phyloP scores from a whole-genome alignment of 371 early-diverging fungal genomes.

The Thermomucor indicae-seudaticae region DNA sequence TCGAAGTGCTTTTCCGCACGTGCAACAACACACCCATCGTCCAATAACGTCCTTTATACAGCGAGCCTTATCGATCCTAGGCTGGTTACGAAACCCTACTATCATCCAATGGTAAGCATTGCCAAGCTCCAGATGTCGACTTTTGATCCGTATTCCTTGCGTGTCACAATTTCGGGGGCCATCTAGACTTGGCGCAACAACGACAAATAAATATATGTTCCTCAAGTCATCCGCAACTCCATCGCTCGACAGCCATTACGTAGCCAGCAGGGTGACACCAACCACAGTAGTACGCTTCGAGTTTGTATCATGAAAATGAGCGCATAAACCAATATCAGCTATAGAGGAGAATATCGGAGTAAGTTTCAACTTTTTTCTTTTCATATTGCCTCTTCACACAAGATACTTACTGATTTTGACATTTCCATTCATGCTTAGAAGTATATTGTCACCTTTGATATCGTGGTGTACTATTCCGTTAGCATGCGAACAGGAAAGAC shows the following conservation, averaged over 20 bases:
- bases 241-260: neutral
- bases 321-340: conserved; percentile 97
- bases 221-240: neutral
- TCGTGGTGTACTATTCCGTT: conserved; percentile 97
- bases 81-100: too few species aligned
- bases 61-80: too few species aligned
- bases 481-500: conserved; percentile 88
- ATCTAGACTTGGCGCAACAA: too few species aligned
- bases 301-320: conserved; percentile 77
- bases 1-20: too few species aligned
- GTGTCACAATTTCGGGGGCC: conserved; percentile 95
- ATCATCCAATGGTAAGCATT: conserved; percentile 94
- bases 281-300: conserved; percentile 89
- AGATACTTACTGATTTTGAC: conserved; percentile 87
- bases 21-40: too few species aligned
- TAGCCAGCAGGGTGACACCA: conserved; percentile 89
- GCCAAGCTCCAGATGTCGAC: conserved; percentile 98
- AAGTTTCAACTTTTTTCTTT: neutral
- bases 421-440: conserved; percentile 82
- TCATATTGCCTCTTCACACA: neutral
- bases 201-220: too few species aligned
- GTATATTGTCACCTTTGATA: conserved; percentile 96
- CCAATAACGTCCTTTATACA: too few species aligned
- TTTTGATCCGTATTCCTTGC: conserved; percentile 83
- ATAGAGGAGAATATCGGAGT: conserved; percentile 1